These are phyloP conservation scores for Phytophthora boehmeriae DNA, from an alignment of 352 stramenopile species.

Conservation along the genomic window DNA sequence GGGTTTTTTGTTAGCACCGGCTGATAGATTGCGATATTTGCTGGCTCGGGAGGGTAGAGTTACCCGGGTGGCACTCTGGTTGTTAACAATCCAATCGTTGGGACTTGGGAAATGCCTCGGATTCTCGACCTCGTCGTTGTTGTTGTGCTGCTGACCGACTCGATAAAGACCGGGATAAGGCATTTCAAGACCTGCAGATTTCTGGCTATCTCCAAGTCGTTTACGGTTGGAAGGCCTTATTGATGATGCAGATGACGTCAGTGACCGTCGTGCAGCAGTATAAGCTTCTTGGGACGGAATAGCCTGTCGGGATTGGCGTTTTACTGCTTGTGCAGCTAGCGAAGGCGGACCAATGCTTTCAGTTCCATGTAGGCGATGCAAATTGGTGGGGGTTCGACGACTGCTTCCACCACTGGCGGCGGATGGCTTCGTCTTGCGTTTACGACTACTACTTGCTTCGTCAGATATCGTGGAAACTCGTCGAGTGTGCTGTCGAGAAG, in stretches of 20 bases:
- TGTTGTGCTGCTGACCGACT: slow-evolving; percentile 19
- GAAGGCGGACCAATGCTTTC: background rate
- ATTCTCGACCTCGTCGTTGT: slow-evolving; percentile 10
- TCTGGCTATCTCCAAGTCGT: slow-evolving; percentile 13
- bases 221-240: slow-evolving; percentile 49
- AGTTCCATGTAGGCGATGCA: slow-evolving; percentile 2
- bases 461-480: slow-evolving; percentile 14
- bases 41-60: slow-evolving; percentile 30
- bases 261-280: slow-evolving; percentile 10
- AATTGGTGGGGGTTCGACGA: slow-evolving; percentile 17
- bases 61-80: slow-evolving; percentile 5
- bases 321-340: background rate
- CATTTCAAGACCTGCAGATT: background rate
- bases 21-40: slow-evolving; percentile 36
- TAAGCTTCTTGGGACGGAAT: slow-evolving; percentile 2
- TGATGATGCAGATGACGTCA: slow-evolving; percentile 56
- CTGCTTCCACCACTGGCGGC: background rate
- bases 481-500: slow-evolving; percentile 9
- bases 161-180: background rate
- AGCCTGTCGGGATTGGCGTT: slow-evolving; percentile 4
- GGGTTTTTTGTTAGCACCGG: slow-evolving; percentile 29
- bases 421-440: background rate
- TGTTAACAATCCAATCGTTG: slow-evolving; percentile 20
- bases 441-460: background rate
- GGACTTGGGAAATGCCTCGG: slow-evolving; percentile 10